These are phyloP conservation scores for Fraxinus latifolia DNA, from an alignment of 305 asterid genomes.

Conservation along the genomic window DNA sequence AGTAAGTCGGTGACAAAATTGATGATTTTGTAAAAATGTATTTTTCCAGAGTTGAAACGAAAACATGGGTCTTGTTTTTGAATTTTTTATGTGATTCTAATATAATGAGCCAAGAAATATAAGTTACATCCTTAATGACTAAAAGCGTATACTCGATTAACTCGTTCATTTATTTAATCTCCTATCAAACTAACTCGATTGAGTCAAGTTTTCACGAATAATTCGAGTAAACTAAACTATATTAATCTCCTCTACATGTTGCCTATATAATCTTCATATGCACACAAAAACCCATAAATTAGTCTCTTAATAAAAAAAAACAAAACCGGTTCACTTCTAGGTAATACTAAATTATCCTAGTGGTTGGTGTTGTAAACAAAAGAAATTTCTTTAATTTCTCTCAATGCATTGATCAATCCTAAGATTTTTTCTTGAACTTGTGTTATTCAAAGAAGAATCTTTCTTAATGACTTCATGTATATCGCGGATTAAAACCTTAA, in stretches of 20 bases:
- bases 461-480: neutral
- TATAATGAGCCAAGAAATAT: neutral
- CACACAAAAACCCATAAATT: neutral
- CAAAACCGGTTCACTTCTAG: neutral
- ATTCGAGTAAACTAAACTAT: neutral
- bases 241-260: neutral
- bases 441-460: neutral
- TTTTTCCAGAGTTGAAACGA: neutral
- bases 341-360: neutral
- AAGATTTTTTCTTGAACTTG: neutral
- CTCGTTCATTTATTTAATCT: neutral
- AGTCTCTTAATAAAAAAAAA: neutral
- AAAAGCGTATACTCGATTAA: neutral
- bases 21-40: neutral
- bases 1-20: neutral
- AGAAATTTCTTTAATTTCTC: neutral
- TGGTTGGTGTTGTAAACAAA: neutral
- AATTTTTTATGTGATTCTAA: too few species aligned
- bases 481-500: neutral
- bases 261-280: neutral
- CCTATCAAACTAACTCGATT: neutral
- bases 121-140: neutral
- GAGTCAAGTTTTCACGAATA: neutral
- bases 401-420: neutral
- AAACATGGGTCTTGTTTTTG: neutral